Conservation (phyloP, 1,284 basidiomycete species). For the Mycena sp. region DNA sequence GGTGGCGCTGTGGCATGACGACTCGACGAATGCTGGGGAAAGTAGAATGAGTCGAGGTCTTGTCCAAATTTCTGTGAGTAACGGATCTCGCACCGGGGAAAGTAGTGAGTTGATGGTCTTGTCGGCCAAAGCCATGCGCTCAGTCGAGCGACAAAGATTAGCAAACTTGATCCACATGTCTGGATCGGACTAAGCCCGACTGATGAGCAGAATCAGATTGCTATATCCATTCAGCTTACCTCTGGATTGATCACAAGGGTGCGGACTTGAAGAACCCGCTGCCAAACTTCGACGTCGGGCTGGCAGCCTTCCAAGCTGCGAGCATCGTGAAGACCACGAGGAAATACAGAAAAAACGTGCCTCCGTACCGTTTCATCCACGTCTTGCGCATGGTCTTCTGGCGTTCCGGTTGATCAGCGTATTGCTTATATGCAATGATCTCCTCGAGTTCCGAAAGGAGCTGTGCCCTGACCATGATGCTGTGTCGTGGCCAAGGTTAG, state of each 20-base stretch:
- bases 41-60: no score
- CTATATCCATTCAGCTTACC: conserved; percentile 41
- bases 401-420: conserved; percentile 92
- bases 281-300: conserved; percentile 99
- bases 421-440: conserved; percentile 96
- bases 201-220: background rate
- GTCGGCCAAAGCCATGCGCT: conserved; percentile 85
- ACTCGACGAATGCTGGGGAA: conserved; percentile 45
- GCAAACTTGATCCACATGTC: conserved; percentile 90
- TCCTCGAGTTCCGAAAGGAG: conserved; percentile 99
- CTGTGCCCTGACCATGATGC: conserved; percentile 96
- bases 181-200: conserved; percentile 84
- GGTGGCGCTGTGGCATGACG: conserved; percentile 87
- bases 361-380: conserved; percentile 88
- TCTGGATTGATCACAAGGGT: conserved; percentile 94
- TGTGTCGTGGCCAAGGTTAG: no score
- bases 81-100: conserved; percentile 58
- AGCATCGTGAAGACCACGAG: background rate
- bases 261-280: conserved; percentile 95
- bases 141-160: conserved; percentile 60
- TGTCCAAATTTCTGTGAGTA: no score
- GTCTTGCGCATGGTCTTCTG: conserved; percentile 89
- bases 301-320: conserved; percentile 88
- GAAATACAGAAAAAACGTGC: background rate
- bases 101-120: conserved; percentile 97